phyloP scores from a whole-genome alignment of 2,329 filamentous ascomycete species.

The Cryphonectria carpinicola region DNA sequence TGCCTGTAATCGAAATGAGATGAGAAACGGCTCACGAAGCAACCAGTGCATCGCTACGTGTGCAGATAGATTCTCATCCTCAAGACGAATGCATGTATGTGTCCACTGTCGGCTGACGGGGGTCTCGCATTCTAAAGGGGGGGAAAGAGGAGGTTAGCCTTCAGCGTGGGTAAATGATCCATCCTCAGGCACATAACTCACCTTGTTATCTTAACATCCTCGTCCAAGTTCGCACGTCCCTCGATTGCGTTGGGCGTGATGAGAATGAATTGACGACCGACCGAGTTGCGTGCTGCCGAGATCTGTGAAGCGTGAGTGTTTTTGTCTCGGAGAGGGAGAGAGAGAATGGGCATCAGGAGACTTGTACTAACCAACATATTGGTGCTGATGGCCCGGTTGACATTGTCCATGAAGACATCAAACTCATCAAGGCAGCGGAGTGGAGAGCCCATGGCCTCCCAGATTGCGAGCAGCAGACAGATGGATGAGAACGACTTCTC shows the following conservation, averaged over 20 bases:
- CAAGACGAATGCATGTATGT: conserved; percentile 14
- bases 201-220: conserved; percentile 81
- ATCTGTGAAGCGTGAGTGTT: conserved; percentile 58
- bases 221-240: conserved; percentile 58
- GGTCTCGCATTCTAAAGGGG: conserved; percentile 57
- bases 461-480: conserved; percentile 87
- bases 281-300: conserved; percentile 78
- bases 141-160: conserved; percentile 10
- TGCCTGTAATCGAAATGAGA: not conserved
- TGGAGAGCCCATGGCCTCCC: conserved; percentile 97
- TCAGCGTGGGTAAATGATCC: not conserved
- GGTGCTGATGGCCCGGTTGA: conserved; percentile 91
- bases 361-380: conserved; percentile 77
- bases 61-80: not conserved
- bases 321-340: not conserved
- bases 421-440: conserved; percentile 96
- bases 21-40: not conserved
- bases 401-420: conserved; percentile 98
- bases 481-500: conserved; percentile 99
- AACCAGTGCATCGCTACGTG: not conserved
- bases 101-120: conserved; percentile 56
- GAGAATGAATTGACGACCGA: conserved; percentile 93
- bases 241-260: conserved; percentile 91
- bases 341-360: not conserved
- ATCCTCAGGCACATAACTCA: conserved; percentile 40